phyloP scores from a whole-genome alignment of 2,329 filamentous ascomycete species.

The Fusarium globosum region DNA sequence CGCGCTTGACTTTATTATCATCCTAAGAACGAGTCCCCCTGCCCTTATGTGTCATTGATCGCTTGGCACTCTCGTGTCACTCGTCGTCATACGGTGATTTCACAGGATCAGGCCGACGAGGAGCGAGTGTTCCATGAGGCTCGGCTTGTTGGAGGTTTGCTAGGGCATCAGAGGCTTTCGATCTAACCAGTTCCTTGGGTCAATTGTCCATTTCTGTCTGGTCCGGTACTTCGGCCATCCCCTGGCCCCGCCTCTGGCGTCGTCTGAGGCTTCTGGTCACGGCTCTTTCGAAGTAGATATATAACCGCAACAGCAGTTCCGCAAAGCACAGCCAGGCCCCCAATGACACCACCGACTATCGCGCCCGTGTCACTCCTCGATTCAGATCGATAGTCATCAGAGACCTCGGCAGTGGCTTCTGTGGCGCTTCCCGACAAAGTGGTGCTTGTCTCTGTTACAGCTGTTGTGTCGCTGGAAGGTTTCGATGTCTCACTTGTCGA shows the following conservation, averaged over 20 bases:
- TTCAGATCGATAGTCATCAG: neutral
- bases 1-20: neutral
- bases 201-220: neutral
- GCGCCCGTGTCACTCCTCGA: conserved; percentile 43
- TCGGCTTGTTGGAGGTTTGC: neutral
- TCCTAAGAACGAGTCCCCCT: too few relatives aligned
- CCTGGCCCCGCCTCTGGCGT: neutral
- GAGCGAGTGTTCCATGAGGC: neutral
- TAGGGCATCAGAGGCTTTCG: neutral
- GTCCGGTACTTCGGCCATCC: accelerated
- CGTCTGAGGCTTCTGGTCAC: neutral
- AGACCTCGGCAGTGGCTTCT: neutral
- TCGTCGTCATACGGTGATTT: neutral
- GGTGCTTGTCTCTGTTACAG: neutral
- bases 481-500: conserved; percentile 3
- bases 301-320: neutral
- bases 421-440: neutral
- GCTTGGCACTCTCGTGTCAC: neutral
- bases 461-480: neutral
- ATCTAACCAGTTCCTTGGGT: neutral
- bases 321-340: conserved; percentile 48
- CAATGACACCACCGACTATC: conserved; percentile 51
- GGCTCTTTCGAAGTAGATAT: neutral
- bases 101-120: neutral
- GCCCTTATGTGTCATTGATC: too few relatives aligned